Conservation (phyloP, 1,284 basidiomycete genomes). For the Cronartium quercuum region DNA sequence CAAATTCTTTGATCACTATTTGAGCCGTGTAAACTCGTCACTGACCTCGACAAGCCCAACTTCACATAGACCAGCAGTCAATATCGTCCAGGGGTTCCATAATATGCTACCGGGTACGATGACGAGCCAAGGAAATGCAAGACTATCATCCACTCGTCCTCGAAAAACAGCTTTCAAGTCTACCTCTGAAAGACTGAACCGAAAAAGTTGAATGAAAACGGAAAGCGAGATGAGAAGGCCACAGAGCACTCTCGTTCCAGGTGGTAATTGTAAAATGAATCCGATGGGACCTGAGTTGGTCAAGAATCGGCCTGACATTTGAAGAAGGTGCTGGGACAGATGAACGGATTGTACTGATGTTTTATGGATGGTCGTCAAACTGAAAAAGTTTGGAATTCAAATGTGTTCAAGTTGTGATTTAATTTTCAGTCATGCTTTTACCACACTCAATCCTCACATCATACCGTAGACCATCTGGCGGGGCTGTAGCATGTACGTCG, state of each 20-base stretch:
- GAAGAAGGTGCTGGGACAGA: neutral
- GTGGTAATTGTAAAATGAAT: slow-evolving; percentile 63
- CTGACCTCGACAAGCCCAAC: slow-evolving; percentile 72
- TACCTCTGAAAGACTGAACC: slow-evolving; percentile 50
- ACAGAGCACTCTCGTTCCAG: slow-evolving; percentile 71
- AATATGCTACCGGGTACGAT: slow-evolving; percentile 75
- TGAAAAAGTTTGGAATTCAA: too few relatives aligned
- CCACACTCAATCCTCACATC: too few relatives aligned
- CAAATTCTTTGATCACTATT: too few relatives aligned
- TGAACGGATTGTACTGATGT: neutral
- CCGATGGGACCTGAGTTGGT: slow-evolving; percentile 37
- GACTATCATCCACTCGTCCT: slow-evolving; percentile 52
- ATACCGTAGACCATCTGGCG: too few relatives aligned
- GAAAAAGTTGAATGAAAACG: slow-evolving; percentile 61
- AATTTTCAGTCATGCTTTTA: too few relatives aligned
- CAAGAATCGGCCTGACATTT: slow-evolving; percentile 38
- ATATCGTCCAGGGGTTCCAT: slow-evolving; percentile 86
- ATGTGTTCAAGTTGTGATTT: too few relatives aligned
- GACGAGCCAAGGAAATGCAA: slow-evolving; percentile 66
- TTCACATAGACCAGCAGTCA: slow-evolving; percentile 81
- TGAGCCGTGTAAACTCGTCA: too few relatives aligned
- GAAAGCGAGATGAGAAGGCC: slow-evolving; percentile 62
- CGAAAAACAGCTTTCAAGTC: slow-evolving; percentile 45
- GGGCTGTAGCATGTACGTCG: too few relatives aligned
- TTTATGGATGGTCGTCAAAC: too few relatives aligned